Evolutionary conservation across 2,329 filamentous ascomycete species (phyloP).

Genomic region (Sordariomycetes sp.): DNA sequence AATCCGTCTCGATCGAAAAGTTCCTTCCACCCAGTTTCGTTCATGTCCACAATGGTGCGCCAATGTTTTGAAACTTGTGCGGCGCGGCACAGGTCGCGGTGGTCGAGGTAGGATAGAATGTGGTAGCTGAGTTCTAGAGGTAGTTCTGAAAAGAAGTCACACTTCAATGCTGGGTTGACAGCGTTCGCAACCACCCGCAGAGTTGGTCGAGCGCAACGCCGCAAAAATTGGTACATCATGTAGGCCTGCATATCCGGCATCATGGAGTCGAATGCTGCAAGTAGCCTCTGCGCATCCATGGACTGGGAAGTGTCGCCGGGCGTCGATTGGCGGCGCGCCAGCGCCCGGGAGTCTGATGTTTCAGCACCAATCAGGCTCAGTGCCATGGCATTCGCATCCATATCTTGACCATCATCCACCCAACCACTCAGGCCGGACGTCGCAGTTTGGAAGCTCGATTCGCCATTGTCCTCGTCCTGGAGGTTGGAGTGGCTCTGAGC

Average conservation of each 20-base stretch:
- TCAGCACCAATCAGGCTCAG: slow-evolving; percentile 11
- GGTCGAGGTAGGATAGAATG: slow-evolving; percentile 77
- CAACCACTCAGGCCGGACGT: slow-evolving; percentile 20
- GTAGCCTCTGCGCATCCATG: slow-evolving; percentile 74
- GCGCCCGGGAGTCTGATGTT: slow-evolving; percentile 12
- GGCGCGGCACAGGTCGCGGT: slow-evolving; percentile 77
- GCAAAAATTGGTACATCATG: slow-evolving; percentile 92
- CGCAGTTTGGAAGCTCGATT: slow-evolving; percentile 20
- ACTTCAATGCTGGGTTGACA: slow-evolving; percentile 90
- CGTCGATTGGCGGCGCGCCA: slow-evolving; percentile 16
- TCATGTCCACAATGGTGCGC: slow-evolving; percentile 82
- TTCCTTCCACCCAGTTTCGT: slow-evolving; percentile 94
- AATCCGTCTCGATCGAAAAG: slow-evolving; percentile 81
- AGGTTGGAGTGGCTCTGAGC: slow-evolving; percentile 41
- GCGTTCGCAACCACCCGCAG: slow-evolving; percentile 82
- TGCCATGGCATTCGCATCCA: slow-evolving; percentile 16
- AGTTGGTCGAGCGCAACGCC: slow-evolving; percentile 78
- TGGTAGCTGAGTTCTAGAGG: slow-evolving; percentile 83
- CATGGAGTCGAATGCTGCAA: slow-evolving; percentile 86
- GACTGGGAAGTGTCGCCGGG: no score
- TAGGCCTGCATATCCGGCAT: slow-evolving; percentile 88
- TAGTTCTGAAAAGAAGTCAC: slow-evolving; percentile 79
- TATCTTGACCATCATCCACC: slow-evolving; percentile 31
- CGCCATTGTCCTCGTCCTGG: slow-evolving; percentile 27
- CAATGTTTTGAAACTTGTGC: slow-evolving; percentile 92